phyloP scores from a whole-genome alignment of 1,139 yeast genomes.

The Nakaseomyces delphensis region DNA sequence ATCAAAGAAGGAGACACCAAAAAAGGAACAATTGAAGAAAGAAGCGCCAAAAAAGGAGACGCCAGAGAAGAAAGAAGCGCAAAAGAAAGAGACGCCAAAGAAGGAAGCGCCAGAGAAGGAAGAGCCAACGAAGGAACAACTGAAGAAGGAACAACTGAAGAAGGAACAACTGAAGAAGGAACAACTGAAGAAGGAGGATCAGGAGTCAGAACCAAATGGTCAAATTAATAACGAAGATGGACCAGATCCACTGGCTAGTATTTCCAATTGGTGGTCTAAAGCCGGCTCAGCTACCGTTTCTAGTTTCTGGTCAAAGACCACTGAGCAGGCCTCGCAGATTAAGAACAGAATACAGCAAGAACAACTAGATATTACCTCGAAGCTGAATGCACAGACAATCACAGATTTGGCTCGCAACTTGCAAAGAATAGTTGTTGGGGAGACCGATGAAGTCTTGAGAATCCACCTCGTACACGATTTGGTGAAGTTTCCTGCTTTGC shows the following conservation, averaged over 20 bases:
- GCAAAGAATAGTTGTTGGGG: slow-evolving; percentile 45
- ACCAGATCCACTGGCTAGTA: slow-evolving; percentile 56
- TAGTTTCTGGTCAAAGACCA: slow-evolving; percentile 50
- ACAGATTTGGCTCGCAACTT: slow-evolving; percentile 28
- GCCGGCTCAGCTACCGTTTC: slow-evolving; percentile 72
- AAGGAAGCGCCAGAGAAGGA: slow-evolving; percentile 9
- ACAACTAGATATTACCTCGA: slow-evolving; percentile 34
- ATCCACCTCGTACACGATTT: slow-evolving; percentile 81
- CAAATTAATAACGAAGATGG: too few species aligned
- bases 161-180: slow-evolving; percentile 3
- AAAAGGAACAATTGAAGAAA: slow-evolving; percentile 13
- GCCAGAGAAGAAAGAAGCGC: slow-evolving; percentile 8
- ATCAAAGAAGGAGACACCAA: slow-evolving; percentile 6
- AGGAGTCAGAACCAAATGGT: too few species aligned
- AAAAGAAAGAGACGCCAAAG: too few species aligned
- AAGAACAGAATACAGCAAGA: slow-evolving; percentile 25
- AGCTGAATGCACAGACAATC: slow-evolving; percentile 32
- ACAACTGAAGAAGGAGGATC: slow-evolving; percentile 13
- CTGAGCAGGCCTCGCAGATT: slow-evolving; percentile 30
- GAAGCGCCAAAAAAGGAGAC: slow-evolving; percentile 14
- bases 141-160: slow-evolving; percentile 2
- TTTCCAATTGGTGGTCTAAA: slow-evolving; percentile 74
- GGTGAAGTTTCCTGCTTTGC: slow-evolving; percentile 60
- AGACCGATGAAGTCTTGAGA: slow-evolving; percentile 64
- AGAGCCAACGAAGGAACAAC: slow-evolving; percentile 6